These are phyloP conservation scores for Pichia paraexigua DNA, from an alignment of 805 yeast species.

Conservation along the genomic window DNA sequence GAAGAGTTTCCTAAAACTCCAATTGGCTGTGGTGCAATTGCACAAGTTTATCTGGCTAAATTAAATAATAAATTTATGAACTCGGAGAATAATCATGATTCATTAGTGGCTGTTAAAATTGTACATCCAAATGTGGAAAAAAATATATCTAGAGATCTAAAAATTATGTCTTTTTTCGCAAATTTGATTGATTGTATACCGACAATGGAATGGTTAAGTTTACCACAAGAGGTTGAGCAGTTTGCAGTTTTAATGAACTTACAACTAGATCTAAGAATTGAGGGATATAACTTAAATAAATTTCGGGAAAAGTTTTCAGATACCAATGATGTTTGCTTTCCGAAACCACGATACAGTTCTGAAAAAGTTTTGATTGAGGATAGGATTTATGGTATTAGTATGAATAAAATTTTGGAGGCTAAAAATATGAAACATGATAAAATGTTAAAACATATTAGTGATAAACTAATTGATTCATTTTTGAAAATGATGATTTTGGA, in stretches of 20 bases:
- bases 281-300: constrained; percentile 67
- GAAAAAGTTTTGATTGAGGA: constrained; percentile 80
- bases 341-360: constrained; percentile 64
- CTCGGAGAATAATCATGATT: constrained; percentile 30
- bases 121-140: constrained; percentile 80
- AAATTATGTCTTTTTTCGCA: constrained; percentile 80
- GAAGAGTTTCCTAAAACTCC: constrained; percentile 71
- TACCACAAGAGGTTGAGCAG: constrained; percentile 90
- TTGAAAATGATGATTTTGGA: constrained; percentile 87
- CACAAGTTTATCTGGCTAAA: constrained; percentile 82
- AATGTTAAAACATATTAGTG: constrained; percentile 62
- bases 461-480: constrained; percentile 83
- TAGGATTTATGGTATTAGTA: constrained; percentile 72
- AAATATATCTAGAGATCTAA: constrained; percentile 70
- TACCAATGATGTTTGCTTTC: constrained; percentile 63
- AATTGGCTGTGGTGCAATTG: constrained; percentile 97
- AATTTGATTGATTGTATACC: constrained; percentile 62
- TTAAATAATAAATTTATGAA: constrained; percentile 37
- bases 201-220: constrained; percentile 94
- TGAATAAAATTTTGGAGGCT: constrained; percentile 57
- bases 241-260: constrained; percentile 78
- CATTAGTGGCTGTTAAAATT: constrained; percentile 82
- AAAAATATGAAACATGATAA: constrained; percentile 35
- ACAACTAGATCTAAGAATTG: constrained; percentile 86
- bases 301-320: constrained; percentile 64